These are phyloP conservation scores for Jimgerdemannia flammicorona DNA, from an alignment of 192 early-diverging fungal genomes.

Conservation along the genomic window DNA sequence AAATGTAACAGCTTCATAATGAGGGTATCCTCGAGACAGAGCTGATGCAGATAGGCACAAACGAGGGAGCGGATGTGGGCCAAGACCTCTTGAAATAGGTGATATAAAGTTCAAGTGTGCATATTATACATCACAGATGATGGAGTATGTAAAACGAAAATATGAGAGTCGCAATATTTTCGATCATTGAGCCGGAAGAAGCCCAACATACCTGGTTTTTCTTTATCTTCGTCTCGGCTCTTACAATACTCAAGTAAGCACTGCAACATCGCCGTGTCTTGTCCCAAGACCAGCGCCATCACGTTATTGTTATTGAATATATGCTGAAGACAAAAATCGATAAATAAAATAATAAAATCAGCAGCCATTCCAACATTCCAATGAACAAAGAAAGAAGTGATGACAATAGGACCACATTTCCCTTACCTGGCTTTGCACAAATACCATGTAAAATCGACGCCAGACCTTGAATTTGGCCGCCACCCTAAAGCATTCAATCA, in stretches of 20 bases:
- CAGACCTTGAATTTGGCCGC: constrained; percentile 41
- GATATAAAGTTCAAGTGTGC: too few relatives aligned
- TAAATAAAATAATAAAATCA: neutral
- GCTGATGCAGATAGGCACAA: constrained; percentile 54
- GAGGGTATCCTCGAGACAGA: constrained; percentile 54
- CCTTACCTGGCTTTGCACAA: neutral
- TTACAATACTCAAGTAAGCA: constrained; percentile 13
- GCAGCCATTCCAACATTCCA: neutral
- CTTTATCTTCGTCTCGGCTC: constrained; percentile 7
- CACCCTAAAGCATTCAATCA: constrained; percentile 26
- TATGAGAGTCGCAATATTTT: neutral
- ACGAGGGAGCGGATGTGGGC: constrained; percentile 26
- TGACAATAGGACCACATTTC: too few relatives aligned
- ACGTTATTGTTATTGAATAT: constrained; percentile 25
- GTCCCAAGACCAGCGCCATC: neutral
- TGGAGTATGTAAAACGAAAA: neutral
- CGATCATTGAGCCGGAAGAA: neutral
- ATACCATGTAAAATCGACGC: constrained; percentile 8
- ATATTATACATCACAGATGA: too few relatives aligned
- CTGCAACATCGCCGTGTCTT: constrained; percentile 23
- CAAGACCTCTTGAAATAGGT: neutral
- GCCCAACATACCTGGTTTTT: constrained; percentile 5
- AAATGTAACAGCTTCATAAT: constrained; percentile 57
- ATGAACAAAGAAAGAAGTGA: neutral
- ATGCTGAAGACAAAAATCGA: neutral